Base-by-base conservation (phyloP, 495 filamentous ascomycete genomes). In the Recurvomyces mirabilis region DNA sequence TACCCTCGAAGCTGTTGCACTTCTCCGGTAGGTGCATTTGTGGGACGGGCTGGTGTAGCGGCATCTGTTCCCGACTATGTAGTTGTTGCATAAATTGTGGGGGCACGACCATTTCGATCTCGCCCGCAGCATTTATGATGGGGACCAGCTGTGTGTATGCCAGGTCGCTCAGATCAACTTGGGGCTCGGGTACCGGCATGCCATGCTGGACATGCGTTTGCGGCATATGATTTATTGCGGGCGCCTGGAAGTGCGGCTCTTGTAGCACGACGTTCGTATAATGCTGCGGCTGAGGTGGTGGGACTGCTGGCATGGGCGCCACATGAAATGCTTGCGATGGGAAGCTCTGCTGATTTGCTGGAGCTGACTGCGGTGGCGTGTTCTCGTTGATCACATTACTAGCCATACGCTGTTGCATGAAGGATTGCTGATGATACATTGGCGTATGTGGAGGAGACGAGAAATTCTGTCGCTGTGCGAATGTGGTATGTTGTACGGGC, bases 351-450 rank as follows among this genome's bases (percentile, higher is more conserved):
- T 66, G 63, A n/a, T 49, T 52, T 14, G 63, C 61, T 9, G 63
- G 63, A 13, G 63, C 63, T 2, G 61, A 64, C 41, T 66, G 63
- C 9, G 63, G 63, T 14, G 63, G 61, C 6, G 63, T 66, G 34
- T 63, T 56, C 42, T 56, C 56, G 40, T 53, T 58, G 23, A 59
- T 31, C 12, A 45, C 32, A 24, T 54, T 40, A 28, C 30, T 40
- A 28, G n/a, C 35, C 7, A 46, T 22, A 15, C 45, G 33, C 10
- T 26, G 45, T 11, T 51, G 40, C 2, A 34, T 12, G 34, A 43
- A 46, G 6, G 40, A 32, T 26, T 61, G 62, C 20, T 45, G 46
- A 13, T 51, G 37, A 36, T 60, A 58, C 35, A 57, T 25, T 6
- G 63, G 63, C 13, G 63, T 66, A 30, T 53, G 56, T 12, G 63